Conservation (phyloP, 805 yeast species). For the Debaryomyces tyrocola region DNA sequence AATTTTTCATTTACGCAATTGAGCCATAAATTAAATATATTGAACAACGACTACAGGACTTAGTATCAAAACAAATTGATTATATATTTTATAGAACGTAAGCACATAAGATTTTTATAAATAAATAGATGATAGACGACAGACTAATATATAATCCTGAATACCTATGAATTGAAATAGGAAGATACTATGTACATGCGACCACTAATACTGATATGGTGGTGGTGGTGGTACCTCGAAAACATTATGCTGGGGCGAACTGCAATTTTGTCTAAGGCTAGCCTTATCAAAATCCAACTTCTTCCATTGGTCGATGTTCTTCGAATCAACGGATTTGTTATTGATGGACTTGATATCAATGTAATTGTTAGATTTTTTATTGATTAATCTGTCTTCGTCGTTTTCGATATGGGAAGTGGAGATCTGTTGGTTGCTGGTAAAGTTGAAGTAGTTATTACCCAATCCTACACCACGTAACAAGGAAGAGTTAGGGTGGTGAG, state of each 20-base stretch:
- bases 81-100: slow-evolving; percentile 1
- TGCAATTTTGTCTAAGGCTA: background rate
- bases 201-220: slow-evolving; percentile 20
- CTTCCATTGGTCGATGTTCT: slow-evolving; percentile 12
- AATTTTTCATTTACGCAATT: no score
- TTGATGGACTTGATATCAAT: slow-evolving; percentile 22
- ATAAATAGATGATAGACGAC: no score
- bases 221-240: slow-evolving; percentile 21
- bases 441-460: slow-evolving; percentile 37
- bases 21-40: no score
- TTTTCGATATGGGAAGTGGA: slow-evolving; percentile 30
- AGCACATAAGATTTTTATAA: background rate
- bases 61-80: no score
- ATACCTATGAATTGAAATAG: background rate
- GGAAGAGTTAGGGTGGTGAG: slow-evolving; percentile 6
- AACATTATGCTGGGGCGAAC: background rate
- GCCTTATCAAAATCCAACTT: slow-evolving; percentile 11
- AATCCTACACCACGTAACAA: slow-evolving; percentile 35
- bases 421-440: slow-evolving; percentile 21
- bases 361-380: slow-evolving; percentile 22
- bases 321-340: background rate
- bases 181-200: background rate
- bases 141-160: background rate
- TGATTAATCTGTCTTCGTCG: slow-evolving; percentile 5
- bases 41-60: background rate